Base-by-base conservation (phyloP, 2,329 filamentous ascomycete genomes). In the Phialophora macrospora region DNA sequence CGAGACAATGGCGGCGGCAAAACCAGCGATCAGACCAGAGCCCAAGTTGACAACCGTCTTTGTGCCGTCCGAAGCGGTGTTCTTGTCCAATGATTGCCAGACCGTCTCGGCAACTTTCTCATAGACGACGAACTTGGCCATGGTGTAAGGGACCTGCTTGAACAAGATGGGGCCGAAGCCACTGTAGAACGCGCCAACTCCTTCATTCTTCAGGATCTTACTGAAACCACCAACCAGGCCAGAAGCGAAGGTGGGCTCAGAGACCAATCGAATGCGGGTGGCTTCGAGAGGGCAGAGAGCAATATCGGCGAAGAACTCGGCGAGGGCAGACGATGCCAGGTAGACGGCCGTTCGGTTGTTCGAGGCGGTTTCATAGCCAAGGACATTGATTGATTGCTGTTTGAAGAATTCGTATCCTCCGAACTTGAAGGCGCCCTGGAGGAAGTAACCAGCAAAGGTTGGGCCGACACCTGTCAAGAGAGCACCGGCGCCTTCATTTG, bases 341-440 rank as follows among this genome's bases (percentile, higher is more conserved):
- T 94, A 94, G 81, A 94, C 88, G 72, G 87, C 87, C 69, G 90
- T 92, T 74, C 90, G 87, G 87, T 93, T 92, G 80, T 92, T 86
- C 75, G 85, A 84, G 74, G 91, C 91, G 71, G 84, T 87, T 81
- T 93, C 90, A 78, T 88, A 88, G 76, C 92, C 92, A 76, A 96
- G 81, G 70, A 84, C 69, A 84, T 92, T 90, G 81, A 96, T 95
- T 77, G 84, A 87, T 83, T 95, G 90, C 84, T 93, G 87, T 89
- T 96, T 96, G 90, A 96, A 96, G 83, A 96, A 89, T 84, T 96
- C 92, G 82, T 96, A 96, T 79, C 92, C 92, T 80, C 92, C 92
- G 80, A 95, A 95, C 84, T 96, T 96, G 86, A 95, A 88, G 75
- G 91, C 90, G 78, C 92, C 92, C 84, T 96, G 92, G 75, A 96